Evolutionary conservation across 176 grass and related monocot genomes (phyloP).

Genomic region (Saccharum officinarum): DNA sequence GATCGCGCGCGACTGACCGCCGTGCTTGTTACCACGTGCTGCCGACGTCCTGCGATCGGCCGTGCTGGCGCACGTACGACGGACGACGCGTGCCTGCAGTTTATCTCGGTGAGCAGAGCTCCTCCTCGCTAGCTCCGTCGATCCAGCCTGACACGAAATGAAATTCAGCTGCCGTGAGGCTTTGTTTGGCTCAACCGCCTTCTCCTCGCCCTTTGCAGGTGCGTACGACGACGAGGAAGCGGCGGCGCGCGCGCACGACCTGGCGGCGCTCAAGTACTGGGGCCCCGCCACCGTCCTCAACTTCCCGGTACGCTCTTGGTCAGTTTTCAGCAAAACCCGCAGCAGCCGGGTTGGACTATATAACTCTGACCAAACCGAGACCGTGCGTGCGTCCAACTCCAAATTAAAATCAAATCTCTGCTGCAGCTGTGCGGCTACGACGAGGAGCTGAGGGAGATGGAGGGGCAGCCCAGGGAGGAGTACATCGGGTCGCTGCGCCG

Average conservation of each 20-base stretch:
- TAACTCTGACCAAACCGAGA: not conserved
- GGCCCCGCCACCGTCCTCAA: slow-evolving; percentile 72
- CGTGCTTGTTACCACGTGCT: not conserved
- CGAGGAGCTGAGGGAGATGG: slow-evolving; percentile 63
- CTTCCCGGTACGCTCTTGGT: slow-evolving; percentile 49
- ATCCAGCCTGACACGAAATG: no score
- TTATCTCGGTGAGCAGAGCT: slow-evolving; percentile 67
- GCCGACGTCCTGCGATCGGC: not conserved
- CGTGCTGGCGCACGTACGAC: not conserved
- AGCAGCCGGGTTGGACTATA: no score
- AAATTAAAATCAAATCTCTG: not conserved
- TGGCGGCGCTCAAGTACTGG: slow-evolving; percentile 94
- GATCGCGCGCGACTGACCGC: not conserved
- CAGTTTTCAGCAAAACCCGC: not conserved
- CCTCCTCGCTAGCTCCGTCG: no score
- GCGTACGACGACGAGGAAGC: slow-evolving; percentile 83
- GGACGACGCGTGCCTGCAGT: slow-evolving; percentile 34
- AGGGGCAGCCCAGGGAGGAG: slow-evolving; percentile 58
- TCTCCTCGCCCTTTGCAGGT: slow-evolving; percentile 30
- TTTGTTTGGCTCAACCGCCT: no score
- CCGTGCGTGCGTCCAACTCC: no score
- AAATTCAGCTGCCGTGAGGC: no score
- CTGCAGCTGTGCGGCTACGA: slow-evolving; percentile 45
- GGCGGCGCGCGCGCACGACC: slow-evolving; percentile 77
- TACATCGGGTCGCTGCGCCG: slow-evolving; percentile 68